Evolutionary conservation across 495 filamentous ascomycete species (phyloP).

Genomic region (Tuber melanosporum): DNA sequence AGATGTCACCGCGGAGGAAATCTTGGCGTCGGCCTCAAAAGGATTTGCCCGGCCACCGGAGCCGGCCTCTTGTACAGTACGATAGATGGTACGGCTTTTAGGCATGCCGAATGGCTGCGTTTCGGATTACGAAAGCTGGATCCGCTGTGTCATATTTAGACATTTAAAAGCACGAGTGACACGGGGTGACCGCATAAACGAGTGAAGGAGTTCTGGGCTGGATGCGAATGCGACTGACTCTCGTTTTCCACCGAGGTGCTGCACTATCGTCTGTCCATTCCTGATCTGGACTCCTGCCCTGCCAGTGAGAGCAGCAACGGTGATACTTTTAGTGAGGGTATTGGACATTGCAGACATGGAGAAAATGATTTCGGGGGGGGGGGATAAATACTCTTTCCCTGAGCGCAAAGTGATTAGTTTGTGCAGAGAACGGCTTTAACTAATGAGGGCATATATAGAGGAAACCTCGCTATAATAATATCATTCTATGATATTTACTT

Average conservation of each 20-base stretch:
- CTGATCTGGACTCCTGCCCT: not conserved
- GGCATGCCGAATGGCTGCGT: not conserved
- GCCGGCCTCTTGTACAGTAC: not conserved
- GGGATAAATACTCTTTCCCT: no score
- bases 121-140: conserved; percentile 4
- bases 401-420: not conserved
- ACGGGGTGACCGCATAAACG: not conserved
- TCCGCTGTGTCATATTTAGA: not conserved
- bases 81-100: not conserved
- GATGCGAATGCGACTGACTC: not conserved
- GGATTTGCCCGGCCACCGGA: not conserved
- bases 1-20: not conserved
- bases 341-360: not conserved
- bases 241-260: not conserved
- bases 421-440: not conserved
- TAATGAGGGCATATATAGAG: not conserved
- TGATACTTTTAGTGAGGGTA: not conserved
- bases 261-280: not conserved
- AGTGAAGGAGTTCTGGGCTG: not conserved
- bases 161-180: not conserved
- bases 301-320: not conserved
- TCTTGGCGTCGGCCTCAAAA: not conserved
- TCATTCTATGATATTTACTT: not conserved
- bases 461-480: not conserved
- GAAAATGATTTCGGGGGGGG: not conserved